Evolutionary conservation across 129 eudicot genomes (phyloP), one percentile per base, ranked within the genome.

Genomic region (Flaveria ramosissima): DNA sequence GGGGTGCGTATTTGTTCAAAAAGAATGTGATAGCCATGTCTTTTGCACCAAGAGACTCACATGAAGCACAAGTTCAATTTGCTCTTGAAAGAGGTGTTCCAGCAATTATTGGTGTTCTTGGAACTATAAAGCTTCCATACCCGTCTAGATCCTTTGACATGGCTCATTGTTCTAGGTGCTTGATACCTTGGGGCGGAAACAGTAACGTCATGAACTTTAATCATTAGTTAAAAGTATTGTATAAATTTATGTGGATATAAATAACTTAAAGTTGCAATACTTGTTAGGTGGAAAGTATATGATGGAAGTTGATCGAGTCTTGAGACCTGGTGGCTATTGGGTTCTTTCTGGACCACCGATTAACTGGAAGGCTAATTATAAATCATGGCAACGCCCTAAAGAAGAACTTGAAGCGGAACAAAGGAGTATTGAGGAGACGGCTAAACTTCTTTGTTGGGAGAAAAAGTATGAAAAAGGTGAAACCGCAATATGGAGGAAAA

Each of bases 121-220:
- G 88, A 73, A 86, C 88, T 21, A 83, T 86, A 81, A 86, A 83
- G 72, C 83, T 86, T 72, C 90, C 90, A 27, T 86, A 83, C 73
- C 87, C 90, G 1, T 78, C 88, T 7, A 84, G 85, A 75, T 83
- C 87, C 53, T 85, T 85, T 72, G 89, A 85, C 73, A 85, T 85
- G 89, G 89, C 89, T 74, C 89, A 85, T 73, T 85, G 89, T 45
- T 85, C 89, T 72, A 77, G 89, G 24, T 85, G 89, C 74, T 82
- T 85, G 74, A 85, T 85, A 55, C 89, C 84, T 23, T 85, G 89
- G 89, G 89, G 89, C 10, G 89, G 77, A 85, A 80, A 79, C 72
- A 80, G 89, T 84, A 78, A 84, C 66, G 6, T 67, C 56, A 27
- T 51, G 7, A 67, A 71, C 32, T 68, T 47, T 41, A 63, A 63